A percentile compares a stretch with the other conserved stretches of the same genome.
Conservation (phyloP, 1,284 basidiomycete species). For the Leccinum subrobustum region DNA sequence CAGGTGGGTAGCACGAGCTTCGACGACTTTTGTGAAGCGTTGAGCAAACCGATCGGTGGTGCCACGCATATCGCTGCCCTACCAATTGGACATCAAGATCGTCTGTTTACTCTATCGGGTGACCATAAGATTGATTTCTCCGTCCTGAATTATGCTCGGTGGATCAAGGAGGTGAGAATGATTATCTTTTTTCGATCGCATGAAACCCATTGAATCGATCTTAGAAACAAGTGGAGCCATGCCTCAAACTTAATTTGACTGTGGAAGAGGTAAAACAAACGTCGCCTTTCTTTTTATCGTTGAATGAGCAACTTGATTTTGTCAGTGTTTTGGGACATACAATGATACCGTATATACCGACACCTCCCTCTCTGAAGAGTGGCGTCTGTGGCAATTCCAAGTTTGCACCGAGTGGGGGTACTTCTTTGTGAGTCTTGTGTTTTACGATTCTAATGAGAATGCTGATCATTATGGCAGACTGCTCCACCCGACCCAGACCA, state of each 20-base stretch:
- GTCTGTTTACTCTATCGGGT: constrained; percentile 42
- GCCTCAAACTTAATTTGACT: constrained; percentile 46
- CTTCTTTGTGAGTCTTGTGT: constrained; percentile 55
- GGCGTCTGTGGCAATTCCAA: constrained; percentile 91
- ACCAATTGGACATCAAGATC: constrained; percentile 43
- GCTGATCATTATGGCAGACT: constrained; percentile 42
- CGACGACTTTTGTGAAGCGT: constrained; percentile 68
- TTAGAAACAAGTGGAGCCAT: constrained; percentile 61
- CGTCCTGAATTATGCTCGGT: constrained; percentile 75
- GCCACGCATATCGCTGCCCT: constrained; percentile 28
- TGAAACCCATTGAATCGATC: background rate
- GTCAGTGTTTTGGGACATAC: constrained; percentile 85
- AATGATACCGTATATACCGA: constrained; percentile 67
- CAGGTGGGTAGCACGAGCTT: constrained; percentile 58
- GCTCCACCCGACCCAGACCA: constrained; percentile 61
- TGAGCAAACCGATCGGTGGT: constrained; percentile 49
- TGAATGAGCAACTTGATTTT: background rate
- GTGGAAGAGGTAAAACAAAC: constrained; percentile 55
- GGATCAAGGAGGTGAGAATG: constrained; percentile 63
- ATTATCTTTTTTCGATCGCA: background rate
- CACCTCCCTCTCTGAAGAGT: constrained; percentile 63
- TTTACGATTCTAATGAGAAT: constrained; percentile 3
- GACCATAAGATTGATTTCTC: constrained; percentile 53
- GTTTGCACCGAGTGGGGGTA: constrained; percentile 95
- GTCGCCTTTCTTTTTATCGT: background rate